These are phyloP conservation scores for Fusarium euwallaceae DNA, from an alignment of 2,329 filamentous ascomycete genomes.

Conservation along the genomic window DNA sequence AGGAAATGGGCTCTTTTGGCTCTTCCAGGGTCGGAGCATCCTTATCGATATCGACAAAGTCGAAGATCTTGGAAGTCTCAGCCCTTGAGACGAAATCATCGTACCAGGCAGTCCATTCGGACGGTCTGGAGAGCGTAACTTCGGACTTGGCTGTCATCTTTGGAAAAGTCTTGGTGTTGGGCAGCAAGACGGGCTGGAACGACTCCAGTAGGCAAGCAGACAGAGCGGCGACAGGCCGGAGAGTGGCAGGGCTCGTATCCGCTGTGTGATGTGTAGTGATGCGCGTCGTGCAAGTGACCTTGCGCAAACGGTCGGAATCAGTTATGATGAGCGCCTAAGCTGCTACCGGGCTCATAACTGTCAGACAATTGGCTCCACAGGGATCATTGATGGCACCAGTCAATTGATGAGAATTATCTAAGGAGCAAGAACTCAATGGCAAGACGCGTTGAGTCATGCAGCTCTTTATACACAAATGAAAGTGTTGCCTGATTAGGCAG, in stretches of 20 bases:
- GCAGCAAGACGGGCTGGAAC: not conserved
- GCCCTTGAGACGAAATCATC: not conserved
- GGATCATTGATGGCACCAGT: not conserved
- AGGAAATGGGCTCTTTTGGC: not conserved
- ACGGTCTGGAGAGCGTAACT: not conserved
- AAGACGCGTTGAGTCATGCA: no score
- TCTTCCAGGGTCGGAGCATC: not conserved
- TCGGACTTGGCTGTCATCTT: not conserved
- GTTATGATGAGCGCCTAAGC: not conserved
- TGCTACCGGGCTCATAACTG: not conserved
- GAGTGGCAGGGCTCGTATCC: not conserved
- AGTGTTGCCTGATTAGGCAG: no score
- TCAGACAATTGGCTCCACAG: not conserved
- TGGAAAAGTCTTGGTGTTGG: not conserved
- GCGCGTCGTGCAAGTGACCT: not conserved
- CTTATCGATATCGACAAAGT: not conserved
- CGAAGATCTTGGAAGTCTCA: not conserved
- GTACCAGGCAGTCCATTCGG: not conserved
- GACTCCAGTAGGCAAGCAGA: no score
- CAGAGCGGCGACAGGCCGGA: not conserved
- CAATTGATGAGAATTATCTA: no score
- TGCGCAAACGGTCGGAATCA: not conserved
- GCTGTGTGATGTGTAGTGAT: not conserved
- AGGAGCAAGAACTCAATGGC: no score
- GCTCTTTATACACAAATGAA: no score